Percentiles rank a stretch among this genome's conserved stretches.
Conservation (phyloP, 305 asterid genomes). For the Solanum hybrid region DNA sequence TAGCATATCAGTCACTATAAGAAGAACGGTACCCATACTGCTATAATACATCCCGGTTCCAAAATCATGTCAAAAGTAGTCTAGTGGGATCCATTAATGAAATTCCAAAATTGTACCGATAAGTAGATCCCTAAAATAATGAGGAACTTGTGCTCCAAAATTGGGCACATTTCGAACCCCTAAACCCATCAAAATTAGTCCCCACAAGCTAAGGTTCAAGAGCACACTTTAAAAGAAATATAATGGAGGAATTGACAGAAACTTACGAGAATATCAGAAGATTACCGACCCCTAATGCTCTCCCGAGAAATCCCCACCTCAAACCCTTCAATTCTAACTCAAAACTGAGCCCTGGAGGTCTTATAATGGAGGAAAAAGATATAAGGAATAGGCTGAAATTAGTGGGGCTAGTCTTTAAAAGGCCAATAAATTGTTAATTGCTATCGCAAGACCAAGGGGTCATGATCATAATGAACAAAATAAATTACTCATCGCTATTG, state of each 20-base stretch:
- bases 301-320: neutral
- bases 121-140: neutral
- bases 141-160: neutral
- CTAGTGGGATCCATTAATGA: neutral
- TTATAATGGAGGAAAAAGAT: neutral
- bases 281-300: neutral
- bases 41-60: neutral
- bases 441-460: neutral
- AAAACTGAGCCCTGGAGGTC: neutral
- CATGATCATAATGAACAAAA: neutral
- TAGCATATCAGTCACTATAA: no score
- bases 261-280: neutral
- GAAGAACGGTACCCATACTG: neutral
- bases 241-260: neutral
- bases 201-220: neutral
- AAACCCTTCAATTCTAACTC: neutral
- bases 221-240: neutral
- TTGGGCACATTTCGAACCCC: neutral
- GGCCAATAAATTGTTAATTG: neutral
- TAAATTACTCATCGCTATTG: neutral
- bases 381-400: neutral
- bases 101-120: neutral
- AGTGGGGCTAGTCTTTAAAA: neutral
- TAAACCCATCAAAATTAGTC: neutral
- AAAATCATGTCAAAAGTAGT: neutral